Conservation (phyloP, 108 stramenopile genomes). For the Skeletonema potamos region DNA sequence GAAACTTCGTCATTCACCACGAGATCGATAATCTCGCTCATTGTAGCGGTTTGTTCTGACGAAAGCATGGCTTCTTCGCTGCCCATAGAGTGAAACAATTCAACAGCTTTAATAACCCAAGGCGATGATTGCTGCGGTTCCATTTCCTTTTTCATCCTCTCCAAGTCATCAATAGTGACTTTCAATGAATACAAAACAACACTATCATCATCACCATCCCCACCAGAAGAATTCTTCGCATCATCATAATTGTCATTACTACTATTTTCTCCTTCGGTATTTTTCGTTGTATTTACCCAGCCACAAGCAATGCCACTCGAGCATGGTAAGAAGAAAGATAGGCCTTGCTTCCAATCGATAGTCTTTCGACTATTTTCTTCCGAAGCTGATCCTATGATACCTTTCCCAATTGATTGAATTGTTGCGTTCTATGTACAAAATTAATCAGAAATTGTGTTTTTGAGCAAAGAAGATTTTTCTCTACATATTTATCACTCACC, state of each 20-base stretch:
- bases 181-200: conserved; percentile 18
- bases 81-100: not conserved
- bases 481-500: conserved; percentile 12
- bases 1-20: not conserved
- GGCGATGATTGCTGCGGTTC: not conserved
- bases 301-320: conserved; percentile 69
- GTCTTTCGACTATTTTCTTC: conserved; percentile 53
- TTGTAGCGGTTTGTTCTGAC: not conserved
- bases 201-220: not conserved
- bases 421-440: conserved; percentile 8
- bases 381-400: conserved; percentile 66
- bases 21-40: conserved; percentile 7
- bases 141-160: not conserved
- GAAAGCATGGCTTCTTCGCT: not conserved
- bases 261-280: not conserved
- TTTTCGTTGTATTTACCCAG: conserved; percentile 47
- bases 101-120: not conserved
- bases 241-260: not conserved
- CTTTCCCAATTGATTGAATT: conserved; percentile 64
- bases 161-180: conserved; percentile 1
- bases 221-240: not conserved
- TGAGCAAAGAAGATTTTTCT: not conserved
- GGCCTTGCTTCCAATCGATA: conserved; percentile 56
- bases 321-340: conserved; percentile 45
- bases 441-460: not conserved